These are phyloP conservation scores for Candida ovalis DNA, from an alignment of 805 yeast species.

Conservation along the genomic window DNA sequence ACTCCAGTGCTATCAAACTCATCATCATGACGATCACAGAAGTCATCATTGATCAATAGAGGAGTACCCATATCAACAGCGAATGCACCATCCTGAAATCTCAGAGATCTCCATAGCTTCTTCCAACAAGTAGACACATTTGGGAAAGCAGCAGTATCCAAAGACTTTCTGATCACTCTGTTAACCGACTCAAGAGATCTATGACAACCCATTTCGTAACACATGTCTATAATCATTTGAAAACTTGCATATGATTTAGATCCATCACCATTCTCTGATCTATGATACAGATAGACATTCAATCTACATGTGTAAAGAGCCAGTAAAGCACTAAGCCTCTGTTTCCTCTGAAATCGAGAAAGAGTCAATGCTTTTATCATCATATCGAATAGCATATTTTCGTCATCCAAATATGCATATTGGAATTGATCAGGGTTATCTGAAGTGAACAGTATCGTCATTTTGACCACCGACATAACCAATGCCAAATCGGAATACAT, in stretches of 20 bases:
- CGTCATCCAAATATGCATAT: conserved; percentile 3
- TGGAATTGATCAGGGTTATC: conserved; percentile 2
- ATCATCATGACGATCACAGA: conserved; percentile 3
- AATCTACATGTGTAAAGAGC: conserved; percentile 11
- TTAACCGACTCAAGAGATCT: conserved; percentile 10
- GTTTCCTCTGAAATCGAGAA: conserved; percentile 13
- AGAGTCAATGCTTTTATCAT: conserved; percentile 8
- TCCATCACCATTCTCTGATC: conserved; percentile 14
- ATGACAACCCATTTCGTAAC: conserved; percentile 22
- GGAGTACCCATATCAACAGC: conserved; percentile 19
- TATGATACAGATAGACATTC: conserved; percentile 4
- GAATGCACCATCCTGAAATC: conserved; percentile 15
- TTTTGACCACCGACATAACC: conserved; percentile 13
- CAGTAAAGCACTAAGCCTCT: conserved; percentile 12
- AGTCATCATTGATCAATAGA: conserved; percentile 17
- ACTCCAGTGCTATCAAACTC: background rate
- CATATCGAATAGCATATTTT: conserved; percentile 1
- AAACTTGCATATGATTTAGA: conserved; percentile 12
- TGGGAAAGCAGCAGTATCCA: conserved; percentile 1
- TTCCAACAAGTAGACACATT: conserved; percentile 6
- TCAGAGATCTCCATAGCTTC: conserved; percentile 15
- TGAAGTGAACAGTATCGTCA: conserved; percentile 5
- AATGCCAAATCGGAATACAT: conserved; percentile 16
- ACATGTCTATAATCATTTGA: conserved; percentile 9
- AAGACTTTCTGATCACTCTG: conserved; percentile 1